Evolutionary conservation across 257 asterid species (phyloP), one percentile per base, ranked within the genome.

Genomic region (Solanum medicagineum): DNA sequence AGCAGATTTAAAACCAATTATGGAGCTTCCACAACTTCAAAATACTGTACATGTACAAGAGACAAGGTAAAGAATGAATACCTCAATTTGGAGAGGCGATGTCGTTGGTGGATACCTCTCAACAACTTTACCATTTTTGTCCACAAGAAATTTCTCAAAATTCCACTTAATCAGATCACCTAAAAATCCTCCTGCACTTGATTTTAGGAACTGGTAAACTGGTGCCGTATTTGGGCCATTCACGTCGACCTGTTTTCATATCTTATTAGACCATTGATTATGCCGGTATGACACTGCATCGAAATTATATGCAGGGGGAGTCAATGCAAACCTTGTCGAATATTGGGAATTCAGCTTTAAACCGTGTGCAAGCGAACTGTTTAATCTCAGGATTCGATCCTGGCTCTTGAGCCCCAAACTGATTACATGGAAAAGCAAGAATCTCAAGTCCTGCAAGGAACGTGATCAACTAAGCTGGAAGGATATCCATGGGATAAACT

Each of bases 371-470:
- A 29, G 99, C 98, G 81, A 94, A 93, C 86, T 93, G 91, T 89
- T 96, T 96, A 56, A 96, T 96, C 75, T 96, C 97, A 19, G 89
- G 82, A 90, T 94, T 96, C 9, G 98, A 91, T 84, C 98, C 98
- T 15, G 99, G 98, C 89, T 96, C 99, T 89, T 96, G 99, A 66
- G 93, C 97, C 49, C 99, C 99, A 85, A 96, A 96, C 88, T 96
- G 99, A 89, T 96, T 96, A 84, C 99, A 93, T 19, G 99, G 99
- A 57, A 96, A 96, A 83, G 99, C 99, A 87, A 96, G 87, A 83
- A 96, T 94, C 88, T 96, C 98, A 53, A 96, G 91, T 69, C 98
- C 99, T 96, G 93, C 89, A 42, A 60, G 40, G 22, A 70, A 81
- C 56, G 13, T 40, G 29, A 42, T 82, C 68, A 42, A 73, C 9